These are phyloP conservation scores for Dryas integrifolia DNA, from an alignment of 331 rosid genomes.

Conservation along the genomic window DNA sequence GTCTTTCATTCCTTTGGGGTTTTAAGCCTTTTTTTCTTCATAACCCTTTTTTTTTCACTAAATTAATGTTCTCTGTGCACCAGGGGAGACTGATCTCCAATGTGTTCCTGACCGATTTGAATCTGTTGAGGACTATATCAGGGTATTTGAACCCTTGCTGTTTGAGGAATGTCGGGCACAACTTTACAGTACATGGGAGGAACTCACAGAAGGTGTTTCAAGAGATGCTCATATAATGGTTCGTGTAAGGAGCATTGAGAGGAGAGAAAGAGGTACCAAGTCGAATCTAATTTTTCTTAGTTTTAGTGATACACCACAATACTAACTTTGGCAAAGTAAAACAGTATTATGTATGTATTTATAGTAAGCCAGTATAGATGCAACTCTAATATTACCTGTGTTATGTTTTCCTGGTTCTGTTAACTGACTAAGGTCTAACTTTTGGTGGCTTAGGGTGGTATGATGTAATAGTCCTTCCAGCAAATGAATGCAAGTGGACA, in stretches of 20 bases:
- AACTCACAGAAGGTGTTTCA: slow-evolving; percentile 72
- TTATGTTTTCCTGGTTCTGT: slow-evolving; percentile 21
- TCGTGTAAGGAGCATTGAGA: slow-evolving; percentile 81
- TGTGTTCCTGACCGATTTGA: slow-evolving; percentile 92
- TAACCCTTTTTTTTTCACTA: slow-evolving; percentile 20
- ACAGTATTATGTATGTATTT: neutral
- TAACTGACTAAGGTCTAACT: slow-evolving; percentile 4
- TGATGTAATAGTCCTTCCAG: slow-evolving; percentile 86
- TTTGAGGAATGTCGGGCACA: slow-evolving; percentile 99
- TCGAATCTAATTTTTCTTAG: slow-evolving; percentile 2
- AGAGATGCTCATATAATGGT: slow-evolving; percentile 88
- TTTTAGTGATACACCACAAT: neutral
- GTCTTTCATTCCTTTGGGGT: neutral
- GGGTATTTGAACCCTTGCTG: slow-evolving; percentile 94
- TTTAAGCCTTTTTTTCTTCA: neutral
- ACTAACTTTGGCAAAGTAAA: neutral
- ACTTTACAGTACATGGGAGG: slow-evolving; percentile 97
- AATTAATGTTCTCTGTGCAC: slow-evolving; percentile 36
- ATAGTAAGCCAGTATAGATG: neutral
- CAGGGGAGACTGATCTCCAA: slow-evolving; percentile 91
- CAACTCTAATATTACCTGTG: neutral
- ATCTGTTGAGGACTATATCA: slow-evolving; percentile 85
- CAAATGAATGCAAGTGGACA: slow-evolving; percentile 81
- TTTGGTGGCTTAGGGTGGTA: slow-evolving; percentile 75
- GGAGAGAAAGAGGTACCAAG: slow-evolving; percentile 86